Evolutionary conservation across 2,329 filamentous ascomycete genomes (phyloP).

Genomic region (Onygenales sp.): DNA sequence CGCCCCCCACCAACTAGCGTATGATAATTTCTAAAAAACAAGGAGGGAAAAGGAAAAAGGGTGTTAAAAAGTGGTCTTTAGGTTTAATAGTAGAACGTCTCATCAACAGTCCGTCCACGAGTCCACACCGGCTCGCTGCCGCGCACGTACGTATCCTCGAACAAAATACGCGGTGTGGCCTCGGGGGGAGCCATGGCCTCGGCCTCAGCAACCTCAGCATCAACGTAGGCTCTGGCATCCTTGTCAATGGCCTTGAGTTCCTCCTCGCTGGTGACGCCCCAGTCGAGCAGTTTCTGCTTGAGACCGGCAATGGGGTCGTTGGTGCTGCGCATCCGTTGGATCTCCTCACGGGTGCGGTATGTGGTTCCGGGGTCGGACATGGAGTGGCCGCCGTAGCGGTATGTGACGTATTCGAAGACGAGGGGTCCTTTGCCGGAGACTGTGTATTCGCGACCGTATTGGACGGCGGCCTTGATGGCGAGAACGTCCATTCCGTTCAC

Average conservation of each 20-base stretch:
- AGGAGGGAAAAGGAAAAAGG: no score
- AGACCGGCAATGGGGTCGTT: conserved; percentile 96
- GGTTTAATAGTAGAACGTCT: conserved; percentile 73
- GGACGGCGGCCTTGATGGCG: conserved; percentile 89
- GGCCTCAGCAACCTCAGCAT: conserved; percentile 79
- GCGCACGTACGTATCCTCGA: conserved; percentile 89
- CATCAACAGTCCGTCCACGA: conserved; percentile 77
- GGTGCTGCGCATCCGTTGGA: conserved; percentile 98
- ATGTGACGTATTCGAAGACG: conserved; percentile 97
- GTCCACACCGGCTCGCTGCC: conserved; percentile 83
- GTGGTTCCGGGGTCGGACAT: conserved; percentile 99
- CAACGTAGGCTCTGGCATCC: conserved; percentile 75
- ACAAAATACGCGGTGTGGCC: conserved; percentile 70
- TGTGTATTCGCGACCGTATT: conserved; percentile 87
- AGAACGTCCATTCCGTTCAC: conserved; percentile 99
- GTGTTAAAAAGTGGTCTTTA: background rate
- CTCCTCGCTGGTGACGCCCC: conserved; percentile 82
- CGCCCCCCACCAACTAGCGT: no score
- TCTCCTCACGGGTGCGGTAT: conserved; percentile 98
- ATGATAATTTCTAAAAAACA: no score
- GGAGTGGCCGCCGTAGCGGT: conserved; percentile 98
- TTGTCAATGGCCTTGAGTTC: conserved; percentile 96
- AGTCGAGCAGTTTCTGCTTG: conserved; percentile 97
- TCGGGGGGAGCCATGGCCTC: conserved; percentile 82
- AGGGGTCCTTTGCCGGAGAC: conserved; percentile 77